Evolutionary conservation across 179 eudicot species (phyloP).

Genomic region (Carnegiea gigantea): DNA sequence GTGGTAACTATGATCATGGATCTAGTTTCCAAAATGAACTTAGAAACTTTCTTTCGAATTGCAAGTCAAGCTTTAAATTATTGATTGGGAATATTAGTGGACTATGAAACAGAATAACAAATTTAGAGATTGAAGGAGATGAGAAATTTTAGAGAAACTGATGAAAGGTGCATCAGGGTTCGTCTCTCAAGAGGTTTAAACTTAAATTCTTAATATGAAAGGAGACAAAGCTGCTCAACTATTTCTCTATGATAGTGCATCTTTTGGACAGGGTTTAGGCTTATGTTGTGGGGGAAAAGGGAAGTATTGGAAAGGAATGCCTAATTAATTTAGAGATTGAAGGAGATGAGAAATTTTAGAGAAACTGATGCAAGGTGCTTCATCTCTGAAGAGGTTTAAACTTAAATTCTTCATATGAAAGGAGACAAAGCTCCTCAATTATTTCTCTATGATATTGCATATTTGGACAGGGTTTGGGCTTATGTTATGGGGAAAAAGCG

Average conservation of each 20-base stretch:
- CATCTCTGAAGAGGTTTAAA: not conserved
- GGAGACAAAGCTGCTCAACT: not conserved
- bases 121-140: not conserved
- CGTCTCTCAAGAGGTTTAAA: not conserved
- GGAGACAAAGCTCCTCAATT: not conserved
- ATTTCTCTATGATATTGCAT: not conserved
- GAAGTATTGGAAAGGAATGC: not conserved
- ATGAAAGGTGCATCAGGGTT: not conserved
- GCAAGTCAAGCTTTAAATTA: not conserved
- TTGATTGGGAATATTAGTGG: not conserved
- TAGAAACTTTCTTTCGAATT: not conserved
- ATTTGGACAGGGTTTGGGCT: not conserved
- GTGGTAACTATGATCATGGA: not conserved
- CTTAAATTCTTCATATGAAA: not conserved
- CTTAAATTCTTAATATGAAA: not conserved
- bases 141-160: not conserved
- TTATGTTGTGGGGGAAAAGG: not conserved
- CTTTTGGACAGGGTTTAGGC: not conserved
- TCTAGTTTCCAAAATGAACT: not conserved
- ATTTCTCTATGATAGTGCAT: not conserved
- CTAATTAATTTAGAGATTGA: not conserved
- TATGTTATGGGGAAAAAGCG: not conserved
- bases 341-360: not conserved
- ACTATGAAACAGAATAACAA: not conserved
- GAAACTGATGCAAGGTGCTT: not conserved